Percentiles rank a stretch among this genome's conserved stretches.
These are phyloP conservation scores for Diaporthe longicolla DNA, from an alignment of 2,329 filamentous ascomycete species.

Conservation along the genomic window DNA sequence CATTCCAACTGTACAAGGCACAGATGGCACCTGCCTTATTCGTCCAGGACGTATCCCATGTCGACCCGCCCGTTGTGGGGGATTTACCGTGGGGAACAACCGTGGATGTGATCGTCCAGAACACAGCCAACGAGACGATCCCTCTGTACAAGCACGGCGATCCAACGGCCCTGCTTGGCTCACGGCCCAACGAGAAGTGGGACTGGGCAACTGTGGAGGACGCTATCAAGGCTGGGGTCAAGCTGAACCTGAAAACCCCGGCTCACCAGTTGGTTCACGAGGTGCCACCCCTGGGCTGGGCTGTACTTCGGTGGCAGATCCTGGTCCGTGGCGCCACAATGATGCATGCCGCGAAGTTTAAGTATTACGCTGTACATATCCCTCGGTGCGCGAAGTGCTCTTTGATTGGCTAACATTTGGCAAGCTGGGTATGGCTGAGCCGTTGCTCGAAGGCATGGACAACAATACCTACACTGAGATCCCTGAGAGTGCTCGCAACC, in stretches of 20 bases:
- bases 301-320: background rate
- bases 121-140: background rate
- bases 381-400: too few relatives aligned
- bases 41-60: background rate
- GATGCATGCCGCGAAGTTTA: conserved; percentile 3
- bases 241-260: background rate
- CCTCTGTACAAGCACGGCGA: background rate
- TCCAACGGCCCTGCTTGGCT: conserved; percentile 2
- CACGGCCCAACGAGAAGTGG: background rate
- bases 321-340: background rate
- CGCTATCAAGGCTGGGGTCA: background rate
- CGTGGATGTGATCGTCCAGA: background rate
- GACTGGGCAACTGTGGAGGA: background rate
- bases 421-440: background rate
- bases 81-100: background rate
- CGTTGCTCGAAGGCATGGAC: background rate
- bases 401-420: too few relatives aligned
- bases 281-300: background rate
- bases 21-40: background rate
- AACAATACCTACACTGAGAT: too few relatives aligned
- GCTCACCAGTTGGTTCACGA: background rate
- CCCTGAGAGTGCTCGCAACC: too few relatives aligned
- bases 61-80: background rate
- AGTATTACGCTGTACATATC: conserved; percentile 1
- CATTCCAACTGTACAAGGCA: background rate